Percentiles rank a stretch among this genome's conserved stretches.
phyloP scores from a whole-genome alignment of 2,329 filamentous ascomycete species.

The Nothophaeocryptopus gaeumannii region DNA sequence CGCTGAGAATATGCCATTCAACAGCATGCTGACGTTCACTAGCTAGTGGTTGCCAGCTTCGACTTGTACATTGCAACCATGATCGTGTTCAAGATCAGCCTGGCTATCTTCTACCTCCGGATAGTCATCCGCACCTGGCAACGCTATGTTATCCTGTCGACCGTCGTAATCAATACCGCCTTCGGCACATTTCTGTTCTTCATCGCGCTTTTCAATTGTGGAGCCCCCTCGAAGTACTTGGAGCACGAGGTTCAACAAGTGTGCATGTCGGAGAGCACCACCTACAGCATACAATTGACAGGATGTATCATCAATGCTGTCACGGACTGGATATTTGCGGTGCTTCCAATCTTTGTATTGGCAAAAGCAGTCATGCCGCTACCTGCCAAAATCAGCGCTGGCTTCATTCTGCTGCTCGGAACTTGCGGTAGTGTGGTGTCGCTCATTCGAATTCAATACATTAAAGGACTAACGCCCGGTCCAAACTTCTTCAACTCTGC shows the following conservation, averaged over 20 bases:
- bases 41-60: slow-evolving; percentile 35
- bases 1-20: not conserved
- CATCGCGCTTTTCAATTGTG: slow-evolving; percentile 34
- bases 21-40: slow-evolving; percentile 4
- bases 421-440: slow-evolving; percentile 26
- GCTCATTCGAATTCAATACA: slow-evolving; percentile 27
- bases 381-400: slow-evolving; percentile 41
- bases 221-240: slow-evolving; percentile 25
- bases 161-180: slow-evolving; percentile 33
- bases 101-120: slow-evolving; percentile 46
- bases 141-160: slow-evolving; percentile 25
- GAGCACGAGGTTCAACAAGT: slow-evolving; percentile 17
- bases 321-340: slow-evolving; percentile 37
- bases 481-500: slow-evolving; percentile 27
- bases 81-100: slow-evolving; percentile 44
- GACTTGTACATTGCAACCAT: slow-evolving; percentile 41
- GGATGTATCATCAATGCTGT: slow-evolving; percentile 36
- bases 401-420: slow-evolving; percentile 41
- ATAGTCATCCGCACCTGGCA: slow-evolving; percentile 43
- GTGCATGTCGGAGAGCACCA: slow-evolving; percentile 20
- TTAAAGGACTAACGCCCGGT: slow-evolving; percentile 20
- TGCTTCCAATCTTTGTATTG: slow-evolving; percentile 42
- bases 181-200: slow-evolving; percentile 36
- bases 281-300: slow-evolving; percentile 23
- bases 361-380: slow-evolving; percentile 41